Conservation (phyloP, 768 basidiomycete species). For the Russula brevipes region DNA sequence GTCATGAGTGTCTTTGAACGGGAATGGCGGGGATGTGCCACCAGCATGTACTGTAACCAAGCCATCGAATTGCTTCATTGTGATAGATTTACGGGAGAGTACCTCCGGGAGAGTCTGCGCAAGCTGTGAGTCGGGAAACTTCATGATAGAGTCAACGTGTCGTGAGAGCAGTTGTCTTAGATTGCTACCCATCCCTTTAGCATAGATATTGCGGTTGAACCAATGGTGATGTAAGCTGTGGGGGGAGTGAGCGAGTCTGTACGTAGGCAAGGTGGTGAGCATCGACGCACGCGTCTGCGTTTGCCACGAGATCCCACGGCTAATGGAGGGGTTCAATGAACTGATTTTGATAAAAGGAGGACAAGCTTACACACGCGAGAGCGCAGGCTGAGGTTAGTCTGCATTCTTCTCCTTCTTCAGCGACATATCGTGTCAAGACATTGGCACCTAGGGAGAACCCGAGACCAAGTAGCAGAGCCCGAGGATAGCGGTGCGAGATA, state of each 20-base stretch:
- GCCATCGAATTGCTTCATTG: slow-evolving; percentile 55
- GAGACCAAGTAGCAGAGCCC: slow-evolving; percentile 76
- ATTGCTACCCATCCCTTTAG: slow-evolving; percentile 74
- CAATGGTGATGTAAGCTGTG: slow-evolving; percentile 51
- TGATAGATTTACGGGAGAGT: slow-evolving; percentile 46
- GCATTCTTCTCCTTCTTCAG: slow-evolving; percentile 66
- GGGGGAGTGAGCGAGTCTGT: slow-evolving; percentile 1
- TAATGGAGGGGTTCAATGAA: slow-evolving; percentile 24
- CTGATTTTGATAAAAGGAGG: slow-evolving; percentile 11
- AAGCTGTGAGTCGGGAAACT: slow-evolving; percentile 48
- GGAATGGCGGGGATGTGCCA: slow-evolving; percentile 50
- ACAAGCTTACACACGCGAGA: slow-evolving; percentile 63
- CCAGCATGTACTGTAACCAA: slow-evolving; percentile 62
- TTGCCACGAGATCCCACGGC: slow-evolving; percentile 48
- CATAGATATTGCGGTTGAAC: slow-evolving; percentile 61
- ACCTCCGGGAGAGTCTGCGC: slow-evolving; percentile 45
- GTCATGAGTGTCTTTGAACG: slow-evolving; percentile 41
- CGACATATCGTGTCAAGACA: slow-evolving; percentile 83
- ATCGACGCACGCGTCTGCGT: slow-evolving; percentile 32
- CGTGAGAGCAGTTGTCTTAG: slow-evolving; percentile 52
- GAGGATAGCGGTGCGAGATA: slow-evolving; percentile 65
- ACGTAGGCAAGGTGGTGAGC: background rate
- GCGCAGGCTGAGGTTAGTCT: slow-evolving; percentile 62
- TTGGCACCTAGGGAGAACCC: slow-evolving; percentile 95
- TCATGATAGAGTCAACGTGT: slow-evolving; percentile 44